These are phyloP conservation scores for Notholithocarpus densiflorus DNA, from an alignment of 306 rosid genomes.

Conservation along the genomic window DNA sequence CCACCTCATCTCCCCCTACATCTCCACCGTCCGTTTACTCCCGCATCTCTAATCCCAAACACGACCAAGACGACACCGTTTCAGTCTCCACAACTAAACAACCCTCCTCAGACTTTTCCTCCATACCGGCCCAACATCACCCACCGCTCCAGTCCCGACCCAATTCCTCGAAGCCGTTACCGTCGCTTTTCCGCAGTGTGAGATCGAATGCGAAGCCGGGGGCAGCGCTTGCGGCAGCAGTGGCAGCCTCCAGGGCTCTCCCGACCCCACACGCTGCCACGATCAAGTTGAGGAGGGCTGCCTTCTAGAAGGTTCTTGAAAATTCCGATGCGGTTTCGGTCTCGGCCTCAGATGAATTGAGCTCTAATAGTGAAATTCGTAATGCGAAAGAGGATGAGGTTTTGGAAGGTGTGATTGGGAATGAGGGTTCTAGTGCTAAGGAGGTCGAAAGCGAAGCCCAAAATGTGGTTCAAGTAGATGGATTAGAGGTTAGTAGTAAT, in stretches of 20 bases:
- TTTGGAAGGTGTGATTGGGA: conserved; percentile 19
- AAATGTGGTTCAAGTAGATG: conserved; percentile 23
- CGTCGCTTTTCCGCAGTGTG: conserved; percentile 61
- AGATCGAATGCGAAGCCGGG: conserved; percentile 86
- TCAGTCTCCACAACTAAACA: conserved; percentile 6
- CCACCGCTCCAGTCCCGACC: conserved; percentile 22
- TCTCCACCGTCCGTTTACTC: conserved; percentile 20
- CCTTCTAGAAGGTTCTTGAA: conserved; percentile 22
- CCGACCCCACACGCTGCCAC: conserved; percentile 88
- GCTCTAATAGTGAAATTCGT: conserved; percentile 12
- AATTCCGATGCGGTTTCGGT: neutral
- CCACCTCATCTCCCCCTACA: conserved; percentile 47
- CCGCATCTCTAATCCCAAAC: conserved; percentile 19
- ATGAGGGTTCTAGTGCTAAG: conserved; percentile 18
- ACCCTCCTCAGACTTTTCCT: conserved; percentile 16
- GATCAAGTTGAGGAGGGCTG: conserved; percentile 67
- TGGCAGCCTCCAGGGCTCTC: conserved; percentile 81
- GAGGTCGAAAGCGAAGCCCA: conserved; percentile 26
- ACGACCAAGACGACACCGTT: conserved; percentile 5
- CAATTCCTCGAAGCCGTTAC: conserved; percentile 48
- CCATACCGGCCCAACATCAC: neutral
- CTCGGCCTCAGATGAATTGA: conserved; percentile 15
- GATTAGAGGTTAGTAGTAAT: conserved; percentile 20
- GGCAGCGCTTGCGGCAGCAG: conserved; percentile 89
- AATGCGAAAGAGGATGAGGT: conserved; percentile 16